These are phyloP conservation scores for Xylaria sp. DNA, from an alignment of 2,329 filamentous ascomycete species.

Conservation along the genomic window DNA sequence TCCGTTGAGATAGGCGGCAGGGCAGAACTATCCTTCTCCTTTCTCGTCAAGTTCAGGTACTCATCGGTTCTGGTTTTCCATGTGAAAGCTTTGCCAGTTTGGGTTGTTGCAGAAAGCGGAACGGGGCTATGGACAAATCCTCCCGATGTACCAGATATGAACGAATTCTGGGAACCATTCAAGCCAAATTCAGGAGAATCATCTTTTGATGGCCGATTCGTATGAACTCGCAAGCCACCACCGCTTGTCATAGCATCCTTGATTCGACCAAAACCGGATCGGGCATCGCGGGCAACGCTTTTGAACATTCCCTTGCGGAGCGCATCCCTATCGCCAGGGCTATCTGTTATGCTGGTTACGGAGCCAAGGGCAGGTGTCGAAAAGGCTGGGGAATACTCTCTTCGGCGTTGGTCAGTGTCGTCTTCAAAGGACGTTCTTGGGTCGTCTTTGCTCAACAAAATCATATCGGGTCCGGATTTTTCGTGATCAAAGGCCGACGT, in stretches of 20 bases:
- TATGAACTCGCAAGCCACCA: conserved; percentile 48
- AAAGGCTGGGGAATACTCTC: conserved; percentile 43
- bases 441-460: conserved; percentile 55
- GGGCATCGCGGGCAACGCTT: conserved; percentile 74
- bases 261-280: conserved; percentile 76
- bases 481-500: conserved; percentile 44
- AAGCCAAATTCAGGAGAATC: conserved; percentile 41
- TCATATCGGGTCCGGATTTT: conserved; percentile 41
- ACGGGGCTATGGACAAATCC: conserved; percentile 33
- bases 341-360: conserved; percentile 43
- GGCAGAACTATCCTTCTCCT: conserved; percentile 30
- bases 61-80: conserved; percentile 62
- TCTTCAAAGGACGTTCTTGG: conserved; percentile 48
- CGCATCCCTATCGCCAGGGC: conserved; percentile 49
- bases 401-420: conserved; percentile 40
- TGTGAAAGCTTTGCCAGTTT: conserved; percentile 49
- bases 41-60: conserved; percentile 43
- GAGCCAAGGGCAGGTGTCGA: conserved; percentile 42
- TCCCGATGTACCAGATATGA: conserved; percentile 35
- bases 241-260: conserved; percentile 70
- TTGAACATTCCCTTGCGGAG: conserved; percentile 66
- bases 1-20: conserved; percentile 13
- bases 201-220: conserved; percentile 52
- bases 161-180: conserved; percentile 33
- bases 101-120: conserved; percentile 29